Base-by-base conservation (phyloP, 108 stramenopile species). In the Cyclotella baltica region DNA sequence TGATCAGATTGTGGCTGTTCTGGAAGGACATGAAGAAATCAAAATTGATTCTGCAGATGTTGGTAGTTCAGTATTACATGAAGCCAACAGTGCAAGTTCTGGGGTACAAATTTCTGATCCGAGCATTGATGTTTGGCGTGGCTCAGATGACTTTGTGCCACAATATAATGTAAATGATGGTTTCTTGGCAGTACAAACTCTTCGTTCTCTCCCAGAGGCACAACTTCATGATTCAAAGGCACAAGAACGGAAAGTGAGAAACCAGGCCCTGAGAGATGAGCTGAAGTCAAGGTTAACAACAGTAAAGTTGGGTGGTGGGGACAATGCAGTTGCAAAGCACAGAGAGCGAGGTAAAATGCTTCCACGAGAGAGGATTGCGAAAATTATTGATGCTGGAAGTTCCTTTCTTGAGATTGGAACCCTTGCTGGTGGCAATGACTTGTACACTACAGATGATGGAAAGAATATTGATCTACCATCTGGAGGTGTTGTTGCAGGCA, bases 401-500 rank as follows among this genome's bases (percentile, higher is more conserved):
- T 95, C 98, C 8, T 92, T 98, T 62, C 79, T 99, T 55, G 99
- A 99, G 86, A 87, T 99, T 40, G 91, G 95, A 5, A 77, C 97
- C 8, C 84, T 99, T 50, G 98, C 97, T 4, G 98, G 97, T 18
- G 81, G 77, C 52, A 70, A 89, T 52, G 77, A 82, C 23, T 74
- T 78, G 58, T 80, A 81, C 38, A 76, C 81, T 19, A 38, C 63
- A n/a, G 84, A 87, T 20, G 75, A 79, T 5, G 65, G 85, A 18
- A 73, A 90, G 37, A 35, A 31, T 22, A 67, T 67, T 3, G 81
- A 87, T 62, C 86, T 97, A 62, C 94, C 98, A 0, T 90, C 90
- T 31, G 99, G 95, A 40, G 97, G 99, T 28, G 88, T 98, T 52
- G 97, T 99, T 30, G 97, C 98, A 20, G 98, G 96, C 50, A 98